A percentile compares a stretch with the other conserved stretches of the same genome.
Evolutionary conservation across 768 basidiomycete genomes (phyloP).

Genomic region (Lactarius deliciosus): DNA sequence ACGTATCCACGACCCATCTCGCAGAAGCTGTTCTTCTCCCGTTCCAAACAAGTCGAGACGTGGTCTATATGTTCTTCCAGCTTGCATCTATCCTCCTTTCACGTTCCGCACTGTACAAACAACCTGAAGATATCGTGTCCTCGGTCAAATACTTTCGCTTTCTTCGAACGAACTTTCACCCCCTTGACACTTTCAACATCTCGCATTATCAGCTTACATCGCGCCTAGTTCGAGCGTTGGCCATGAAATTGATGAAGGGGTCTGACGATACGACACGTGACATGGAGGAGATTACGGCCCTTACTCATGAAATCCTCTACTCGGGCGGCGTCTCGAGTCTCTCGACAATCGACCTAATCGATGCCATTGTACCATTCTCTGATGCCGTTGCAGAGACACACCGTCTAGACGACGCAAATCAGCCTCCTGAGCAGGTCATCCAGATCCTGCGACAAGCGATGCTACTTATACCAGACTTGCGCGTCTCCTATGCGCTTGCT

Average conservation of each 20-base stretch:
- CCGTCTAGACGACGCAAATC: too few species aligned
- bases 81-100: not conserved
- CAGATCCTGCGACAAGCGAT: not conserved
- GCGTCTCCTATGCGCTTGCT: not conserved
- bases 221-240: not conserved
- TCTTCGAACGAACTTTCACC: not conserved
- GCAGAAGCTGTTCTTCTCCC: too few species aligned
- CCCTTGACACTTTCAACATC: not conserved
- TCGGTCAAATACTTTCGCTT: not conserved
- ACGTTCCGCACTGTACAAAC: not conserved
- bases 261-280: not conserved
- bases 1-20: too few species aligned
- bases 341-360: not conserved
- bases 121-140: not conserved
- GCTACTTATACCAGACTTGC: not conserved
- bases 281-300: slow-evolving; percentile 6
- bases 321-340: not conserved
- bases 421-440: not conserved
- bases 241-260: too few species aligned
- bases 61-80: too few species aligned
- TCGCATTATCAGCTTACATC: not conserved
- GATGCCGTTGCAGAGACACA: too few species aligned
- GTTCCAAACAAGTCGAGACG: too few species aligned
- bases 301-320: not conserved
- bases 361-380: not conserved